Conservation (phyloP, 1,139 yeast species). For the Kodamaea derodonti region DNA sequence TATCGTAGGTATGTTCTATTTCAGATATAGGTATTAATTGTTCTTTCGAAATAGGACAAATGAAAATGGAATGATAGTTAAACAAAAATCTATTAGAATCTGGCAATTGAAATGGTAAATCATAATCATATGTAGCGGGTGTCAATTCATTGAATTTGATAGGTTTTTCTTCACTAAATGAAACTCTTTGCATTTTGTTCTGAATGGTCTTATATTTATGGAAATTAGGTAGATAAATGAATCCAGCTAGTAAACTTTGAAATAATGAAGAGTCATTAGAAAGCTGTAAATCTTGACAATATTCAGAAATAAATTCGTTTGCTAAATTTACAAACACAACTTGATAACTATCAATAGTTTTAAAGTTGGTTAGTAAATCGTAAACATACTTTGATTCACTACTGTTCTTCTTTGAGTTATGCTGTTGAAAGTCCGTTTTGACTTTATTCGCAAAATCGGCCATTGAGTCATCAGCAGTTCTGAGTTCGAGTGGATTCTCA, state of each 20-base stretch:
- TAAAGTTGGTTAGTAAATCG: slow-evolving; percentile 34
- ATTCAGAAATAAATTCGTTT: slow-evolving; percentile 60
- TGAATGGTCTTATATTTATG: slow-evolving; percentile 57
- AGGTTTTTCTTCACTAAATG: slow-evolving; percentile 6
- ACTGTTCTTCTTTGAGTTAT: slow-evolving; percentile 13
- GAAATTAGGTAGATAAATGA: slow-evolving; percentile 67
- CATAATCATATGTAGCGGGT: slow-evolving; percentile 27
- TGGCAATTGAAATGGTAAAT: slow-evolving; percentile 43
- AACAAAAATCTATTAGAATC: slow-evolving; percentile 40
- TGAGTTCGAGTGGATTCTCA: slow-evolving; percentile 11
- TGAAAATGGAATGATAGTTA: slow-evolving; percentile 78
- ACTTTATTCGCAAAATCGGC: slow-evolving; percentile 23
- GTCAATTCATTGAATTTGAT: neutral
- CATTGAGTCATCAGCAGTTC: slow-evolving; percentile 14
- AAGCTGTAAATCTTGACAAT: slow-evolving; percentile 58
- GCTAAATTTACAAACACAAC: slow-evolving; percentile 35
- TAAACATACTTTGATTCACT: slow-evolving; percentile 39
- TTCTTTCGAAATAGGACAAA: slow-evolving; percentile 88
- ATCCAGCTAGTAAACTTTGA: slow-evolving; percentile 65
- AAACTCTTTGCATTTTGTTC: slow-evolving; percentile 31
- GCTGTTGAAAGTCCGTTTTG: slow-evolving; percentile 13
- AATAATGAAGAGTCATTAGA: slow-evolving; percentile 71
- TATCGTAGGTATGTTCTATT: slow-evolving; percentile 13
- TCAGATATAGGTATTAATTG: slow-evolving; percentile 48
- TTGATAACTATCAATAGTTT: slow-evolving; percentile 31